Base-by-base conservation (phyloP, 345 rosid species). In the Eutrema japonicum region DNA sequence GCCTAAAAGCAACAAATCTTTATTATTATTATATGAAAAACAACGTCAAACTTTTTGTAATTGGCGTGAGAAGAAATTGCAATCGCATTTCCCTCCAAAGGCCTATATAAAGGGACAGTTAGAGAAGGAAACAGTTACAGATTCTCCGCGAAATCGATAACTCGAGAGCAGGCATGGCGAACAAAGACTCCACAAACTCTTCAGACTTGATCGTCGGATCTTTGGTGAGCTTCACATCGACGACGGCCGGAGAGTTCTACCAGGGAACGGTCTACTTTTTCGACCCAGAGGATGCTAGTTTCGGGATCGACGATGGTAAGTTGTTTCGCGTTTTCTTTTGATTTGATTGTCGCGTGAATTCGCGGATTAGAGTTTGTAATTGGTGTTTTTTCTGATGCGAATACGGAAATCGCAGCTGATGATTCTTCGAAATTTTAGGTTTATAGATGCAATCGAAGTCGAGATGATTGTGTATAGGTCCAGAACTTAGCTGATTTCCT, bases 31-130 rank as follows among this genome's bases (percentile, higher is more conserved):
- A n/a, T n/a, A n/a, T n/a, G 4, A 32, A 32, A 32, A 32, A 32
- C 0, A 32, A 32, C 35, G 35, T 32, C 35, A 36, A 6, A 36
- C 8, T 1, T 36, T 35, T 37, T 41, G 45, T 41, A 43, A 43
- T 12, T 2, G 3, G 47, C 47, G 7, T 12, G 36, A 32, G 41
- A 49, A 22, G 32, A 49, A 13, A 32, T 32, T 54, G 22, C 61
- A 64, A 48, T 64, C 10, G 14, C 57, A 36, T 64, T 64, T 64
- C 57, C 69, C 69, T 64, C 70, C 70, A 36, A 66, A 4, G 46
- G 35, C 26, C 26, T 49, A 48, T 47, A 65, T 47, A 64, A 33
- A 48, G 30, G 40, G n/a, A 6, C 37, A 64, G 54, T 46, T 32
- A 63, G 16, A 33, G 35, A 43, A 16, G 5, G 53, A 63, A 43